A percentile compares a stretch with the other conserved stretches of the same genome.
Conservation (phyloP, 148 eudicot species). For the Rhododendron ovatum region DNA sequence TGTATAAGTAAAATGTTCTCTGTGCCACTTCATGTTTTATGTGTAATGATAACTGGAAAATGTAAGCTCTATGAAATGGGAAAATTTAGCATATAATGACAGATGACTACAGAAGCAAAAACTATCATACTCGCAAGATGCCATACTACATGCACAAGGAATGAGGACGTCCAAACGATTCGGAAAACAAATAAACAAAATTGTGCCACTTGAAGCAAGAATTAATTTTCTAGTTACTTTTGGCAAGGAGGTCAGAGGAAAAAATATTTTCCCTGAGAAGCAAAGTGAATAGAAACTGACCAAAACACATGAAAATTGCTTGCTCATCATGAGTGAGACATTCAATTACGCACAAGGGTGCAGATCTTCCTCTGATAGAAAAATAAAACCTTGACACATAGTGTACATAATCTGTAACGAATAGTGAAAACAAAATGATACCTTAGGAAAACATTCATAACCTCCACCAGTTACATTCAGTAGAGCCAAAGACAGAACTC, state of each 20-base stretch:
- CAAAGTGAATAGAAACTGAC: not conserved
- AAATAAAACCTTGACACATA: not conserved
- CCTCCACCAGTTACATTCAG: conserved; percentile 98
- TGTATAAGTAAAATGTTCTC: not conserved
- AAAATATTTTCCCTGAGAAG: not conserved
- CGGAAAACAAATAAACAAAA: not conserved
- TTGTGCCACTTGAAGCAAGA: not conserved
- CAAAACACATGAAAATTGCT: not conserved
- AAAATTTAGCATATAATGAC: not conserved
- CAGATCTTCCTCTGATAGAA: not conserved
- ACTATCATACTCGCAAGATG: not conserved
- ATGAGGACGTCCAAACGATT: not conserved
- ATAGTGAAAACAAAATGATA: conserved; percentile 15
- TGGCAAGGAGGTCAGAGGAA: not conserved
- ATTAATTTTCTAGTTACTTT: not conserved
- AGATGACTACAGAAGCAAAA: not conserved
- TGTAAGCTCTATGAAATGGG: not conserved
- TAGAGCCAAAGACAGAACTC: conserved; percentile 78
- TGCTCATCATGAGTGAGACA: not conserved
- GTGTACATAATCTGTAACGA: not conserved
- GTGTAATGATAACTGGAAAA: not conserved
- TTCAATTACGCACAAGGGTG: not conserved
- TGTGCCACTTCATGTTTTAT: not conserved
- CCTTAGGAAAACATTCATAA: conserved; percentile 91
- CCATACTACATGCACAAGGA: not conserved